Evolutionary conservation across 176 grass and related monocot species (phyloP).

Genomic region (Aegilops longissima): DNA sequence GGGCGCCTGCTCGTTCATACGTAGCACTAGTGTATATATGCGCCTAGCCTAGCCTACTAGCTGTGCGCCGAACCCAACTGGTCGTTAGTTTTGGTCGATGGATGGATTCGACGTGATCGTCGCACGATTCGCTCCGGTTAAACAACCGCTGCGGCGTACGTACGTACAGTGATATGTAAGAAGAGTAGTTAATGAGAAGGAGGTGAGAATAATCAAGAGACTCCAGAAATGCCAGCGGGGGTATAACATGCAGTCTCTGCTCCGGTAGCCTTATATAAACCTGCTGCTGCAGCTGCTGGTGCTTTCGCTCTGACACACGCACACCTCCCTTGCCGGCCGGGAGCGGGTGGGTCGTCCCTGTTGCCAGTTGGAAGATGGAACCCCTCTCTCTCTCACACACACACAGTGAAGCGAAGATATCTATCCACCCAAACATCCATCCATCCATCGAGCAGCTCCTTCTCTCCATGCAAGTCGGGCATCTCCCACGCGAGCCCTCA

Average conservation of each 20-base stretch:
- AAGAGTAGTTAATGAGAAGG: background rate
- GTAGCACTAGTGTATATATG: background rate
- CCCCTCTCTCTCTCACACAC: too few species aligned
- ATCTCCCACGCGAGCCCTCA: too few species aligned
- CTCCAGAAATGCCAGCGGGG: background rate
- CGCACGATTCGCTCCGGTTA: background rate
- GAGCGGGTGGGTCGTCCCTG: background rate
- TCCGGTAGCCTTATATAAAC: background rate
- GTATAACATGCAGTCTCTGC: background rate
- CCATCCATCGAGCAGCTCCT: background rate
- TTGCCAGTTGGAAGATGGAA: background rate
- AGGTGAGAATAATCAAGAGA: background rate
- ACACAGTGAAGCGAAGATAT: background rate
- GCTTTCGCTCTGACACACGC: constrained; percentile 6
- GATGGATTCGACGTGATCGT: background rate
- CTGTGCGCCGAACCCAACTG: too few species aligned
- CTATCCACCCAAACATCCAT: too few species aligned
- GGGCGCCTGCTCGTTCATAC: background rate
- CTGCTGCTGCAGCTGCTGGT: background rate
- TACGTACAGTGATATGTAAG: background rate
- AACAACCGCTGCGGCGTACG: background rate
- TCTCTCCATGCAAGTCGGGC: background rate
- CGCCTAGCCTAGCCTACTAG: background rate
- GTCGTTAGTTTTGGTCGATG: background rate
- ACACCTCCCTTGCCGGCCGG: background rate